These are phyloP conservation scores for Xylariaceae sp. DNA, from an alignment of 2,329 filamentous ascomycete genomes.

Conservation along the genomic window DNA sequence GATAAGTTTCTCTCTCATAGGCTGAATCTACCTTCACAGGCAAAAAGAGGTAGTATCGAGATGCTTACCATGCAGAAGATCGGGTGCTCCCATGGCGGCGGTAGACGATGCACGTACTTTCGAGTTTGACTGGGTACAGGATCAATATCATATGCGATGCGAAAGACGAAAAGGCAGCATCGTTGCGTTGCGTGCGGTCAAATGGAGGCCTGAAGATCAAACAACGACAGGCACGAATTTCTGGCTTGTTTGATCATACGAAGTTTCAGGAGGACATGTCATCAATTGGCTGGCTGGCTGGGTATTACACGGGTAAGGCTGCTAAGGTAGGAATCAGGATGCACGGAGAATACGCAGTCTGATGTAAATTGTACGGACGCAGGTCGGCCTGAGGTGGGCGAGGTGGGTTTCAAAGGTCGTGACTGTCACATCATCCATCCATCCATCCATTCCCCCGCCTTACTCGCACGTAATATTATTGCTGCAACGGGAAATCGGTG, in stretches of 20 bases:
- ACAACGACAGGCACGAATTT: background rate
- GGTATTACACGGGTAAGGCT: background rate
- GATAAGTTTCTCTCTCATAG: conserved; percentile 4
- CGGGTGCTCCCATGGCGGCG: conserved; percentile 7
- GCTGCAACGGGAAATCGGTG: too few relatives aligned
- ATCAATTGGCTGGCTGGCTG: background rate
- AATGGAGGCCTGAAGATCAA: background rate
- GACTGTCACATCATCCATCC: too few relatives aligned
- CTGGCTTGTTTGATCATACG: background rate
- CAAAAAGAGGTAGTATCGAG: background rate
- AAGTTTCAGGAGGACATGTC: background rate
- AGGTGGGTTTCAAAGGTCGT: too few relatives aligned
- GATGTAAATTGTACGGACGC: too few relatives aligned
- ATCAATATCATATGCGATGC: background rate
- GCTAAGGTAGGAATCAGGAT: too few relatives aligned
- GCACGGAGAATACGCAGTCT: too few relatives aligned
- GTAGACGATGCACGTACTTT: background rate
- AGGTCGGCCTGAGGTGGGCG: too few relatives aligned
- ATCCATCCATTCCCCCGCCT: too few relatives aligned
- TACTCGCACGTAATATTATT: too few relatives aligned
- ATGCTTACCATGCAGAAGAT: conserved; percentile 10
- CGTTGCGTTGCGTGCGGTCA: conserved; percentile 1
- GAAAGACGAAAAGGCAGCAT: conserved; percentile 4
- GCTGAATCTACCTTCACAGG: background rate
- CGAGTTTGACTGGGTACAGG: background rate